Evolutionary conservation across 2,329 filamentous ascomycete genomes (phyloP).

Genomic region (Ambrosiella cleistominuta): DNA sequence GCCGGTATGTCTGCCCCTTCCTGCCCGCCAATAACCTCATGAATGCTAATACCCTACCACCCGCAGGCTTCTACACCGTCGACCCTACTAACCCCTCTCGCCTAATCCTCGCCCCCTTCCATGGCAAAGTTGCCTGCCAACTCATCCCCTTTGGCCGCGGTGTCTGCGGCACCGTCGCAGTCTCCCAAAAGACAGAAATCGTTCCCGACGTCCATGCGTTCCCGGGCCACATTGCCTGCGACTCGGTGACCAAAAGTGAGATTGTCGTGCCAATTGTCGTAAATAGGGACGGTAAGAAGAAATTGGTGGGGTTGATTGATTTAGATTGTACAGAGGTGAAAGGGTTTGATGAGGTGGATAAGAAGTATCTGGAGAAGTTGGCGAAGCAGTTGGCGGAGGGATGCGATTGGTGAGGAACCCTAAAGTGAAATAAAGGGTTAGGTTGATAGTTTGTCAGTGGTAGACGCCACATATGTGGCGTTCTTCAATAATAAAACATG

Average conservation of each 20-base stretch:
- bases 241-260: slow-evolving; percentile 58
- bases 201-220: slow-evolving; percentile 55
- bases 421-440: neutral
- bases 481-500: neutral
- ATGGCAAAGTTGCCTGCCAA: slow-evolving; percentile 67
- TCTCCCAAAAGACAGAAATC: slow-evolving; percentile 42
- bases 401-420: slow-evolving; percentile 40
- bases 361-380: slow-evolving; percentile 46
- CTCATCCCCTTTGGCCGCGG: slow-evolving; percentile 55
- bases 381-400: slow-evolving; percentile 38
- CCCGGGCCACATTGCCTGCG: slow-evolving; percentile 68
- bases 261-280: slow-evolving; percentile 59
- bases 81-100: slow-evolving; percentile 29
- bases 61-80: slow-evolving; percentile 53
- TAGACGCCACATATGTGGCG: neutral
- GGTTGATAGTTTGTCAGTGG: neutral
- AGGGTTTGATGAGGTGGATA: slow-evolving; percentile 55
- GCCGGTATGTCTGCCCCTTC: slow-evolving; percentile 30
- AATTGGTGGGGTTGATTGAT: slow-evolving; percentile 60
- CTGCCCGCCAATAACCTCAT: neutral
- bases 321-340: slow-evolving; percentile 52
- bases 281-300: slow-evolving; percentile 17
- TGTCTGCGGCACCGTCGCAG: slow-evolving; percentile 57
- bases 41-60: slow-evolving; percentile 1
- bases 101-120: slow-evolving; percentile 63